These are phyloP conservation scores for Candida chilensis DNA, from an alignment of 805 yeast species.

Conservation along the genomic window DNA sequence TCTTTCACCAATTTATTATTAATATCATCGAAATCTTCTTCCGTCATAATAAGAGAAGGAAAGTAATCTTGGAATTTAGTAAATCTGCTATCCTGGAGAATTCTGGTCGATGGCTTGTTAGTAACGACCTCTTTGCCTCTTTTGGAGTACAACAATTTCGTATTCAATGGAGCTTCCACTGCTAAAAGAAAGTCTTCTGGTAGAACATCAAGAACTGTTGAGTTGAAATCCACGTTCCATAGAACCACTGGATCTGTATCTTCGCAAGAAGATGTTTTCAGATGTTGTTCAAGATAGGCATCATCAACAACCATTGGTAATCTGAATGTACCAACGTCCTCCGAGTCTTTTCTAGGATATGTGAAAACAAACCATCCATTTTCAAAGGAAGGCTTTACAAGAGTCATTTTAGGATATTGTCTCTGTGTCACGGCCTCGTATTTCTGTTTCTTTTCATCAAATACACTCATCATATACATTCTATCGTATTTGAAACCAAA, in stretches of 20 bases:
- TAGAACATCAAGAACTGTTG: slow-evolving; percentile 9
- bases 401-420: slow-evolving; percentile 8
- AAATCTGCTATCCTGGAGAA: slow-evolving; percentile 3
- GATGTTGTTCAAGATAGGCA: slow-evolving; percentile 2
- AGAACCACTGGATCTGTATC: slow-evolving; percentile 6
- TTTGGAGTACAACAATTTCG: slow-evolving; percentile 10
- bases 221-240: slow-evolving; percentile 9
- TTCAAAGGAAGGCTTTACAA: slow-evolving; percentile 5
- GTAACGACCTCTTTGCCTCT: slow-evolving; percentile 13
- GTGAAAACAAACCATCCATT: slow-evolving; percentile 3
- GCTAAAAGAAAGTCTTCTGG: slow-evolving; percentile 7
- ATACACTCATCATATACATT: slow-evolving; percentile 14
- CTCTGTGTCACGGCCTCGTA: slow-evolving; percentile 9
- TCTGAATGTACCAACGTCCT: slow-evolving; percentile 4
- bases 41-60: slow-evolving; percentile 1
- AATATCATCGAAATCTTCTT: slow-evolving; percentile 1
- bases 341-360: slow-evolving; percentile 1
- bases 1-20: background rate
- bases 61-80: slow-evolving; percentile 2
- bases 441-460: slow-evolving; percentile 4
- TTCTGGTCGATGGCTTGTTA: slow-evolving; percentile 9
- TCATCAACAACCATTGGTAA: slow-evolving; percentile 6
- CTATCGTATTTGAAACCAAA: slow-evolving; percentile 12
- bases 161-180: slow-evolving; percentile 8
- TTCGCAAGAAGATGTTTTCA: background rate